A percentile compares a stretch with the other conserved stretches of the same genome.
Conservation (phyloP, 225 moss, liverwort and hornwort species). For the Bryum argenteum region DNA sequence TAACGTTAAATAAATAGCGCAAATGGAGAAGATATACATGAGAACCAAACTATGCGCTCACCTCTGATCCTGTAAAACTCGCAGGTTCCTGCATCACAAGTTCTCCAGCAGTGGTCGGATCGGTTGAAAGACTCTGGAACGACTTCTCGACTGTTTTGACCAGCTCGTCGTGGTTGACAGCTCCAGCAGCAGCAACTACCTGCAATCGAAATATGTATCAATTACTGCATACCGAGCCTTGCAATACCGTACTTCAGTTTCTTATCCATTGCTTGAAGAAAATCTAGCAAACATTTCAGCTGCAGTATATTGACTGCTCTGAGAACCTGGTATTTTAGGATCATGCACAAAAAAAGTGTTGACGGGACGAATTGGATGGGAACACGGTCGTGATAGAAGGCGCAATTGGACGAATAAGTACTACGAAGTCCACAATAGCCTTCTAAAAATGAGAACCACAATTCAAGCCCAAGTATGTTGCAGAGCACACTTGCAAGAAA, state of each 20-base stretch:
- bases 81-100: conserved; percentile 74
- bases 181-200: conserved; percentile 86
- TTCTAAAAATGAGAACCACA: conserved; percentile 2
- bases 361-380: too few relatives aligned
- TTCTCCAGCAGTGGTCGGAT: conserved; percentile 63
- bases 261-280: too few relatives aligned
- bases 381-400: too few relatives aligned
- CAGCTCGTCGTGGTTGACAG: conserved; percentile 73
- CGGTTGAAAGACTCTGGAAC: conserved; percentile 67
- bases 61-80: conserved; percentile 84
- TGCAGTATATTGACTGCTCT: too few relatives aligned
- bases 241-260: not conserved
- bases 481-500: not conserved
- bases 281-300: too few relatives aligned
- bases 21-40: too few relatives aligned
- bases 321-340: too few relatives aligned
- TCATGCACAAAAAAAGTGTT: too few relatives aligned
- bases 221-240: conserved; percentile 4
- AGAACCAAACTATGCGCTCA: conserved; percentile 18
- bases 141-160: conserved; percentile 71
- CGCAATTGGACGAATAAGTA: too few relatives aligned
- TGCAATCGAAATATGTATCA: conserved; percentile 31
- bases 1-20: too few relatives aligned
- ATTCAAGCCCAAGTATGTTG: not conserved
- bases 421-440: not conserved